Percentiles rank a stretch among this genome's conserved stretches.
Conservation (phyloP, 768 basidiomycete genomes). For the Multifurca ochricompacta region DNA sequence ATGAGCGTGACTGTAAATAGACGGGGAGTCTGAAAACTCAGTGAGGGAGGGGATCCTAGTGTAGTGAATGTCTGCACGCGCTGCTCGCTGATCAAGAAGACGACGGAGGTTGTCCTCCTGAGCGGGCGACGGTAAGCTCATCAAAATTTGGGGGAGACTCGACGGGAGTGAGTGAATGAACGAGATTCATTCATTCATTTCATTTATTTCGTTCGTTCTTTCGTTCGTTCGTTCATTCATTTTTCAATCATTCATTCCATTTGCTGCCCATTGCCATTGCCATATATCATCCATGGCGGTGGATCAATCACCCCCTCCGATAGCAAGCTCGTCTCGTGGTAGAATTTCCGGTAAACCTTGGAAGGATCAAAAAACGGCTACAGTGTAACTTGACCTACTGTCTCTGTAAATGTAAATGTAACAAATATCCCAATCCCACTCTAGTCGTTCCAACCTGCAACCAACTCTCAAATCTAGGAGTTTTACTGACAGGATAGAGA, state of each 20-base stretch:
- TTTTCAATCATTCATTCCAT: background rate
- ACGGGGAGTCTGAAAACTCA: slow-evolving; percentile 59
- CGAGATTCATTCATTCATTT: slow-evolving; percentile 6
- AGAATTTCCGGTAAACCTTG: slow-evolving; percentile 65
- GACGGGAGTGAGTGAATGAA: too few species aligned
- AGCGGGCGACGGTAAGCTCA: slow-evolving; percentile 31
- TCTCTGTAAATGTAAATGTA: background rate
- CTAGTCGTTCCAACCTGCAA: slow-evolving; percentile 62
- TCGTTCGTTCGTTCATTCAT: too few species aligned
- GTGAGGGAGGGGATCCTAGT: slow-evolving; percentile 47
- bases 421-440: slow-evolving; percentile 14
- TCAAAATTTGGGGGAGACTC: slow-evolving; percentile 32
- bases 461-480: slow-evolving; percentile 55
- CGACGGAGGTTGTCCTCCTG: slow-evolving; percentile 41
- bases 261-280: too few species aligned
- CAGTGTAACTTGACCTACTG: slow-evolving; percentile 32
- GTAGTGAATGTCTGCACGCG: slow-evolving; percentile 40
- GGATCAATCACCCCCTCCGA: slow-evolving; percentile 24
- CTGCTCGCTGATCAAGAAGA: slow-evolving; percentile 47
- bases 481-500: slow-evolving; percentile 65
- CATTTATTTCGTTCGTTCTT: background rate
- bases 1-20: slow-evolving; percentile 55
- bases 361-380: slow-evolving; percentile 45
- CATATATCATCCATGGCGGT: slow-evolving; percentile 2
- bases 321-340: slow-evolving; percentile 56